These are phyloP conservation scores for Cornus florida DNA, from an alignment of 148 eudicot species.

Conservation along the genomic window DNA sequence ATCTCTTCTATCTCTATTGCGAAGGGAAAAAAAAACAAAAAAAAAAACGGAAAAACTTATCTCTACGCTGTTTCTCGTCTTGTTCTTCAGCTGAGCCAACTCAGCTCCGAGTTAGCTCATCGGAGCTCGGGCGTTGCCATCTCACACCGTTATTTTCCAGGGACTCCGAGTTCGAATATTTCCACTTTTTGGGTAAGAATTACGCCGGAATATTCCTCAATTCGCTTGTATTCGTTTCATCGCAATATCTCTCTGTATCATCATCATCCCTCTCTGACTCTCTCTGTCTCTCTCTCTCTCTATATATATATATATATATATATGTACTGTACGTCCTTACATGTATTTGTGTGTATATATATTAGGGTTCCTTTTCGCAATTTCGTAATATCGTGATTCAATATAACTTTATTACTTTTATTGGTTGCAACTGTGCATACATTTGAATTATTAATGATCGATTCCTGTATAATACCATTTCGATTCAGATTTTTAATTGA, in stretches of 20 bases:
- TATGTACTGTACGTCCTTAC: neutral
- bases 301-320: neutral
- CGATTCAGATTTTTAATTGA: conserved; percentile 1
- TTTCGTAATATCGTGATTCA: too few species aligned
- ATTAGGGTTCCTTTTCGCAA: too few species aligned
- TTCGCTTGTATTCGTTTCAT: neutral
- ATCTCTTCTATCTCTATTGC: too few species aligned
- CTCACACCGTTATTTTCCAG: neutral
- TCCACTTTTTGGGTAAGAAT: neutral
- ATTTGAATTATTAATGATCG: neutral
- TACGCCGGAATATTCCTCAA: neutral
- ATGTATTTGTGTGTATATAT: too few species aligned
- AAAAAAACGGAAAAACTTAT: too few species aligned
- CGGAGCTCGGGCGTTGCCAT: neutral
- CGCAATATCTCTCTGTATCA: neutral
- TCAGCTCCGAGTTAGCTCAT: neutral
- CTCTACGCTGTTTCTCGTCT: too few species aligned
- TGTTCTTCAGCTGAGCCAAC: neutral
- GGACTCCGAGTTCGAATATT: neutral
- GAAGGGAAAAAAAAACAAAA: too few species aligned
- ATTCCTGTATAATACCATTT: neutral
- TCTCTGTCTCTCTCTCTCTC: too few species aligned
- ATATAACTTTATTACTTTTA: too few species aligned
- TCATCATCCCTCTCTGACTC: neutral
- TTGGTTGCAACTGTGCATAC: neutral